These are phyloP conservation scores for Dothistroma septosporum DNA, from an alignment of 2,329 filamentous ascomycete species.

Conservation along the genomic window DNA sequence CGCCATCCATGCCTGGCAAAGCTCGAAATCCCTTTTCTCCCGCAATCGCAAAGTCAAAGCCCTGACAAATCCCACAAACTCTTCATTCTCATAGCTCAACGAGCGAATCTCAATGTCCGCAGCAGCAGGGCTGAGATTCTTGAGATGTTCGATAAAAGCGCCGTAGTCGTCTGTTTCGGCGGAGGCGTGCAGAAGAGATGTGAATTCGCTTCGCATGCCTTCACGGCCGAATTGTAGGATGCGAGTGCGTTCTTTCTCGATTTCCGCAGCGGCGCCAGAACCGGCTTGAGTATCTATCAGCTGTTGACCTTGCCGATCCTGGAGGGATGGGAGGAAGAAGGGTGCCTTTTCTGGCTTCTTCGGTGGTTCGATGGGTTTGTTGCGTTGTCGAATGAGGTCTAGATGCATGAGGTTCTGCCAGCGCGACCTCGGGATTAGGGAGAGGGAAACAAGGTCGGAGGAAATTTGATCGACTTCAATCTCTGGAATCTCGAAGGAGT, in stretches of 20 bases:
- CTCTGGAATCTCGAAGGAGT: slow-evolving; percentile 53
- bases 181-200: slow-evolving; percentile 45
- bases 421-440: slow-evolving; percentile 79
- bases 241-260: slow-evolving; percentile 33
- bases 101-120: slow-evolving; percentile 90
- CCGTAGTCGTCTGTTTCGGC: slow-evolving; percentile 56
- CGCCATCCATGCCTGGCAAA: slow-evolving; percentile 95
- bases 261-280: slow-evolving; percentile 22
- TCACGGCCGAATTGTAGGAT: slow-evolving; percentile 28
- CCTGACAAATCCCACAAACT: slow-evolving; percentile 74
- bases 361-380: slow-evolving; percentile 87
- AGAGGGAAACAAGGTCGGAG: slow-evolving; percentile 78
- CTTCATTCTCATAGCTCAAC: slow-evolving; percentile 53
- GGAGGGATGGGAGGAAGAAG: slow-evolving; percentile 80
- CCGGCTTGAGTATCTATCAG: slow-evolving; percentile 15
- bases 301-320: slow-evolving; percentile 28
- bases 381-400: slow-evolving; percentile 83
- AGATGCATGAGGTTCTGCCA: slow-evolving; percentile 95
- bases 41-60: slow-evolving; percentile 69
- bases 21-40: slow-evolving; percentile 77
- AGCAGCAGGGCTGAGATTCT: slow-evolving; percentile 74
- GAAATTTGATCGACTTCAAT: slow-evolving; percentile 52
- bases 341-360: slow-evolving; percentile 92
- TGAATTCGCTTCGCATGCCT: slow-evolving; percentile 37
- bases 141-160: slow-evolving; percentile 71